Percentiles rank a stretch among this genome's conserved stretches.
These are phyloP conservation scores for Puccinia sorghi DNA, from an alignment of 1,284 basidiomycete species.

Conservation along the genomic window DNA sequence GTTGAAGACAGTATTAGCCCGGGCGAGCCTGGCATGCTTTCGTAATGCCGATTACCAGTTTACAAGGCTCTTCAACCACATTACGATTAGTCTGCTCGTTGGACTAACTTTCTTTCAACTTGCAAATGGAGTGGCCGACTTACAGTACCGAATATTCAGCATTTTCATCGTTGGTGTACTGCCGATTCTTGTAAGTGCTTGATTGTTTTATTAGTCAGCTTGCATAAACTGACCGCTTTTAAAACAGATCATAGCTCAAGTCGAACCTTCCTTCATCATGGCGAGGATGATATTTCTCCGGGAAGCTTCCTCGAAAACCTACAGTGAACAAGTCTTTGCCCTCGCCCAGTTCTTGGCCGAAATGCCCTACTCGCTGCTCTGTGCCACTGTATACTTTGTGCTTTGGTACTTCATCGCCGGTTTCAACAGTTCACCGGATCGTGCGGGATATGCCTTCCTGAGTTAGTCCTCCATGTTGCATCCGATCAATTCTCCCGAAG, in stretches of 20 bases:
- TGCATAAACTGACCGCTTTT: conserved; percentile 58
- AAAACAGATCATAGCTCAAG: conserved; percentile 71
- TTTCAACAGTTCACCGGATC: conserved; percentile 8
- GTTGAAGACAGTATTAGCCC: conserved; percentile 69
- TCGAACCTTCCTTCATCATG: conserved; percentile 82
- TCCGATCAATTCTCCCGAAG: neutral
- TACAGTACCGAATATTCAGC: conserved; percentile 82
- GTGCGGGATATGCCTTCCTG: conserved; percentile 42
- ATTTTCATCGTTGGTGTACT: conserved; percentile 64
- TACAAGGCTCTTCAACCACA: conserved; percentile 70
- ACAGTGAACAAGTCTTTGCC: conserved; percentile 78
- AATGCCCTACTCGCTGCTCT: conserved; percentile 71
- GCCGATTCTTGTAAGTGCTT: conserved; percentile 73
- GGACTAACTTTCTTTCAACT: conserved; percentile 82
- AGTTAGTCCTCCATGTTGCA: conserved; percentile 41
- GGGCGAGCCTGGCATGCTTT: conserved; percentile 78
- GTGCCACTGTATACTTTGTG: conserved; percentile 74
- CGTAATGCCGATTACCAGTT: conserved; percentile 77
- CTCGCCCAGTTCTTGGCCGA: conserved; percentile 79
- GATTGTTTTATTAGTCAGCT: neutral
- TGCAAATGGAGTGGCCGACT: conserved; percentile 67
- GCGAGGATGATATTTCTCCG: conserved; percentile 72
- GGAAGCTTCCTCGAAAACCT: conserved; percentile 66
- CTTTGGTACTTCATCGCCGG: conserved; percentile 53
- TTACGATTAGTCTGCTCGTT: conserved; percentile 71